Conservation (phyloP, 202 grass and related monocot genomes). For the Cymbopogon flexuosus region DNA sequence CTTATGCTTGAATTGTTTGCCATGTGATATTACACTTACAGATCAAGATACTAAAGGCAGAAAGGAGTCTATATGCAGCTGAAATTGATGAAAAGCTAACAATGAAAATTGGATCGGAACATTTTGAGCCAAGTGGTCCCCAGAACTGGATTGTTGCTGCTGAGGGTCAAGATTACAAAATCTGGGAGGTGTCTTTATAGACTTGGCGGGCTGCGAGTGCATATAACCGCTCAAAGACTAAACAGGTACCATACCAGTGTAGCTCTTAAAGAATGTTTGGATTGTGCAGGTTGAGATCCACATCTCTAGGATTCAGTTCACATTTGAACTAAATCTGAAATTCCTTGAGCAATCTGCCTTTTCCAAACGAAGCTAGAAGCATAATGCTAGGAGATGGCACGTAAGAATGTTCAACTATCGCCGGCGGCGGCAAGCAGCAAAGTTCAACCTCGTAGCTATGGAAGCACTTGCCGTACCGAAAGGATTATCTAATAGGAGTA, state of each 20-base stretch:
- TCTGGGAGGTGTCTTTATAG: conserved; percentile 58
- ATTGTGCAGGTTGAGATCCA: background rate
- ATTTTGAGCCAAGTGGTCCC: conserved; percentile 66
- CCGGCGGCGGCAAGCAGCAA: background rate
- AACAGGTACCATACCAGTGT: background rate
- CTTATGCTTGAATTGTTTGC: conserved; percentile 3
- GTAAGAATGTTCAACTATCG: conserved; percentile 6
- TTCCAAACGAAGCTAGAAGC: background rate
- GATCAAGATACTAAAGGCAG: conserved; percentile 90
- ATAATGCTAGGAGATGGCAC: conserved; percentile 11
- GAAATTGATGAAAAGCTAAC: conserved; percentile 67
- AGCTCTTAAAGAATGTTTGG: background rate
- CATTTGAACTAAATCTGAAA: background rate
- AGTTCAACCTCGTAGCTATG: background rate
- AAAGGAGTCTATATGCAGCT: conserved; percentile 71
- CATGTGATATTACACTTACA: conserved; percentile 25
- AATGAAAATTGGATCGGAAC: conserved; percentile 77
- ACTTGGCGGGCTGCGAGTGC: background rate
- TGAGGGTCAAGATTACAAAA: conserved; percentile 83
- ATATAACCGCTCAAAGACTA: background rate
- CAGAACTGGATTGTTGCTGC: conserved; percentile 54
- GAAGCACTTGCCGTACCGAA: background rate
- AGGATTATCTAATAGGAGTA: background rate
- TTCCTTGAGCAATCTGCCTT: background rate
- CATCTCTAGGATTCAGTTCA: background rate